Evolutionary conservation across 306 rosid species (phyloP).

Genomic region (Glycine soja): DNA sequence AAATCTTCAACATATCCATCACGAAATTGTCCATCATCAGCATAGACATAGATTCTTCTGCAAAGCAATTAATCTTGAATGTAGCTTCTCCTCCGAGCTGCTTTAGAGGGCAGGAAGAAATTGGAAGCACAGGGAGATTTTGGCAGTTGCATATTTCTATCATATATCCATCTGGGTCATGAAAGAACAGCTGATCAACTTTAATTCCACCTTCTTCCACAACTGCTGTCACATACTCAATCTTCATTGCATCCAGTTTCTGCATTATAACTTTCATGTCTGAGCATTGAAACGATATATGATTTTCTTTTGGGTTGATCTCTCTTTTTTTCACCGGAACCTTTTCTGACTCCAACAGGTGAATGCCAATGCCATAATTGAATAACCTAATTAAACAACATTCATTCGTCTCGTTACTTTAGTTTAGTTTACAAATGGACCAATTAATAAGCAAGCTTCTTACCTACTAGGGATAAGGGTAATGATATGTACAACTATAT

Average conservation of each 20-base stretch:
- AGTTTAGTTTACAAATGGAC: no score
- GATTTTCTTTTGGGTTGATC: constrained; percentile 78
- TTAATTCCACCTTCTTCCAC: constrained; percentile 73
- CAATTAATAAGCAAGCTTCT: no score
- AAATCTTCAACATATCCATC: constrained; percentile 62
- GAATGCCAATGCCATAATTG: constrained; percentile 74
- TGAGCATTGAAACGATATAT: constrained; percentile 70
- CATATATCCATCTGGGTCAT: constrained; percentile 82
- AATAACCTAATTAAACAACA: constrained; percentile 54
- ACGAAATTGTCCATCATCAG: constrained; percentile 67
- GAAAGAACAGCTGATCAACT: constrained; percentile 83
- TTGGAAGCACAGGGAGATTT: constrained; percentile 73
- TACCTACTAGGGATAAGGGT: no score
- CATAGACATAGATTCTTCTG: constrained; percentile 42
- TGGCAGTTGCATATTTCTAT: constrained; percentile 81
- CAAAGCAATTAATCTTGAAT: constrained; percentile 35
- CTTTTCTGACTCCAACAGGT: constrained; percentile 61
- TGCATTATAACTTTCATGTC: constrained; percentile 55
- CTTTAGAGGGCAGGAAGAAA: constrained; percentile 41
- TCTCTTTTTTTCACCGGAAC: constrained; percentile 46
- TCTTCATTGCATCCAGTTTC: constrained; percentile 60
- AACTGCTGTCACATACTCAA: constrained; percentile 61
- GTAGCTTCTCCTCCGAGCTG: no score
- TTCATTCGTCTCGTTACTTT: no score
- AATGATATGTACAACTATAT: no score